Evolutionary conservation across 306 rosid species (phyloP).

Genomic region (Clitoria ternatea): DNA sequence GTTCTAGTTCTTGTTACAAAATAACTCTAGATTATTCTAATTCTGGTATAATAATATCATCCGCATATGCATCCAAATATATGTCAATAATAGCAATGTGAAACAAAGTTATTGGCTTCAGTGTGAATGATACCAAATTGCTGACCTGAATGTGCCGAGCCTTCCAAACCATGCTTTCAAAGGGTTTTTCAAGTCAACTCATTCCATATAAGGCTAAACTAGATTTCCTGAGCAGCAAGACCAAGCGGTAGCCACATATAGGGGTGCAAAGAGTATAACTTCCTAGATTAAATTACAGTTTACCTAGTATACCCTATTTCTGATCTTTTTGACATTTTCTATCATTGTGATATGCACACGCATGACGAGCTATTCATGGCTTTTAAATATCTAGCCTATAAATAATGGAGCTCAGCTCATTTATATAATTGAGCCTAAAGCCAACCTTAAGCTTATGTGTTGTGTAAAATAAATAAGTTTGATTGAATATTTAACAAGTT

Average conservation of each 20-base stretch:
- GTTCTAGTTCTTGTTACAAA: constrained; percentile 5
- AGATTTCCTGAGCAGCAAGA: not conserved
- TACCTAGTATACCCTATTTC: not conserved
- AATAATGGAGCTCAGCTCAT: no score
- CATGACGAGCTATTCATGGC: not conserved
- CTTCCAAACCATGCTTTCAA: not conserved
- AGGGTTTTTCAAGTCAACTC: not conserved
- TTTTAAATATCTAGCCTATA: not conserved
- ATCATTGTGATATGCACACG: not conserved
- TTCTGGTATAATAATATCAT: not conserved
- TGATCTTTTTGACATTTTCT: not conserved
- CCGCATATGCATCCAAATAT: not conserved
- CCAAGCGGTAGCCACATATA: not conserved
- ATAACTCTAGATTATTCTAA: not conserved
- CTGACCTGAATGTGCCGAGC: not conserved
- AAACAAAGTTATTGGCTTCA: not conserved
- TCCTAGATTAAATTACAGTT: not conserved
- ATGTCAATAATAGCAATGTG: not conserved
- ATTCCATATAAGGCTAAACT: not conserved
- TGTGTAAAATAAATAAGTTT: no score
- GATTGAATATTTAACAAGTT: no score
- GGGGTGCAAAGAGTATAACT: not conserved
- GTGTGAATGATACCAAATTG: not conserved
- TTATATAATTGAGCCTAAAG: no score
- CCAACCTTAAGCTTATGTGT: no score